These are phyloP conservation scores for Aureobasidium musti DNA, from an alignment of 2,329 filamentous ascomycete genomes.

Conservation along the genomic window DNA sequence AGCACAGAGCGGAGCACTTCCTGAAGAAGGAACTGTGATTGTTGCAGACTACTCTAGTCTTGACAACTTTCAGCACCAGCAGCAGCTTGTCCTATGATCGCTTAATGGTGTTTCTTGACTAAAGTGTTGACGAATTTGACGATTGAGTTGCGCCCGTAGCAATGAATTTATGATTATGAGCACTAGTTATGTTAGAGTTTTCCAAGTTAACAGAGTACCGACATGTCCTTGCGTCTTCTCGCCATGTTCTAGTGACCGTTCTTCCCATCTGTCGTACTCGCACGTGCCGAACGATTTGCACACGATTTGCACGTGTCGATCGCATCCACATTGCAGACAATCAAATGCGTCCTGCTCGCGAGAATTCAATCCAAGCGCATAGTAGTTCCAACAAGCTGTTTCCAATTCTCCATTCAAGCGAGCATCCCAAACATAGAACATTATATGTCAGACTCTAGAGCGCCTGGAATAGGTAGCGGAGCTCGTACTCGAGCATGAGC, in stretches of 20 bases:
- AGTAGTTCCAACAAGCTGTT: background rate
- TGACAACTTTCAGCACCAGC: background rate
- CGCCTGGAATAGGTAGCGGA: background rate
- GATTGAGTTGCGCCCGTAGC: no score
- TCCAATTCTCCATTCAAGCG: background rate
- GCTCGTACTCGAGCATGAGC: constrained; percentile 7
- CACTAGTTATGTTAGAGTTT: background rate
- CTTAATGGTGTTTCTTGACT: background rate
- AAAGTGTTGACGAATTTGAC: background rate
- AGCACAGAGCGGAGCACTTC: constrained; percentile 86
- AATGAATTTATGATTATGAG: background rate
- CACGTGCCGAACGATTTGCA: constrained; percentile 15
- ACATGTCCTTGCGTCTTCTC: background rate
- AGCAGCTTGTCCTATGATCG: background rate
- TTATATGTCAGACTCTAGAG: background rate
- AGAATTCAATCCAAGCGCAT: background rate
- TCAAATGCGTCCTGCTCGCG: background rate
- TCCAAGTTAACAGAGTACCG: background rate
- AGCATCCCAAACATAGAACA: background rate
- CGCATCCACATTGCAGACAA: background rate
- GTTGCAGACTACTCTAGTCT: background rate
- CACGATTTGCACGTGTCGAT: background rate
- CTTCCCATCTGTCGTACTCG: background rate
- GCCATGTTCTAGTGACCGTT: constrained; percentile 19
- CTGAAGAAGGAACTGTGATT: constrained; percentile 63